Evolutionary conservation across 2,329 filamentous ascomycete genomes (phyloP), one percentile per base, ranked within the genome.

Genomic region (Arthrobotrys pseudoclavata): DNA sequence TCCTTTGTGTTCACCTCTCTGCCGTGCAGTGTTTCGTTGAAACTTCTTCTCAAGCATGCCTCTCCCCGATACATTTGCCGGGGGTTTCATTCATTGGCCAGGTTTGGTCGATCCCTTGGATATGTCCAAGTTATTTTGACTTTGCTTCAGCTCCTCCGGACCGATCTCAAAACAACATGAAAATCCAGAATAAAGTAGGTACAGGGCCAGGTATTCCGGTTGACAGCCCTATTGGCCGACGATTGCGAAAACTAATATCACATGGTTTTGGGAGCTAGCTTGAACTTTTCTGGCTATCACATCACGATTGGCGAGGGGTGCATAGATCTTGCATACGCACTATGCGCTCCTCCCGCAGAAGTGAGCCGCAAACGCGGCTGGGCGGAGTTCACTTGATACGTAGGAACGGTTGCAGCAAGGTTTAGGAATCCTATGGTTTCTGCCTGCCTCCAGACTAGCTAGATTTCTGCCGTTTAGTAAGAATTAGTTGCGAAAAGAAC

Each of bases 181-280:
- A 45, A 18, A 7, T 45, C 18, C 20, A 12, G 42, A 45, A 45
- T n/a, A 15, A n/a, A n/a, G n/a, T n/a, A n/a, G n/a, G n/a, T n/a
- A n/a, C n/a, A n/a, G n/a, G n/a, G n/a, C n/a, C n/a, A n/a, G n/a
- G 13, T 45, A 9, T 18, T 18, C 18, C 64, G 71, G 71, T 26
- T 76, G 64, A 2, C 31, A 37, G 71, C 37, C 71, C 71, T 69
- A 76, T 76, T 76, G 71, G 71, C 40, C 34, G 29, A 50, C 2
- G 52, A 6, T 5, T 42, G 34, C 13, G 10, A 40, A 42, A 40
- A 15, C n/a, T 55, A 15, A 60, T 60, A 60, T 24, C 48, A 50
- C 12, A 18, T 13, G 24, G 50, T 1, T 29, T n/a, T 7, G 5
- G 50, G 10, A 45, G n/a, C 42, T 45, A 53, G 22, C 26, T 53